Evolutionary conservation across 352 stramenopile genomes (phyloP).

Genomic region (Phytophthora cactorum): DNA sequence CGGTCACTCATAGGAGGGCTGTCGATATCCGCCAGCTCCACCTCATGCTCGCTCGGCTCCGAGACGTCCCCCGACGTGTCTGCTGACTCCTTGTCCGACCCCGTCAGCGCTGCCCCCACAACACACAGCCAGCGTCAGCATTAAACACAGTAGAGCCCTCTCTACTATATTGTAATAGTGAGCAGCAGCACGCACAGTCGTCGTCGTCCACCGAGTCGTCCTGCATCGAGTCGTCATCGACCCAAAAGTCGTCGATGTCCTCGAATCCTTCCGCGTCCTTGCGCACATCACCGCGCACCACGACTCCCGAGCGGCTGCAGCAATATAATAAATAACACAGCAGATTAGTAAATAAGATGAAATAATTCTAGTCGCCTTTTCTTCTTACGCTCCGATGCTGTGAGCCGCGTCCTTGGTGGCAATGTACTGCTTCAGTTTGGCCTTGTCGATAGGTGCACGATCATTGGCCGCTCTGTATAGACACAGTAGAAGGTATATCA

Average conservation of each 20-base stretch:
- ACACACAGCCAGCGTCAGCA: conserved; percentile 17
- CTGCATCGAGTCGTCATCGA: conserved; percentile 59
- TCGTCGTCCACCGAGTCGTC: conserved; percentile 44
- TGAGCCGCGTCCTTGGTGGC: conserved; percentile 42
- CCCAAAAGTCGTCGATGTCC: conserved; percentile 90
- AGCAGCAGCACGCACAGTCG: conserved; percentile 25
- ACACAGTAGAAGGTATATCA: background rate
- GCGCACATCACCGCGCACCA: conserved; percentile 70
- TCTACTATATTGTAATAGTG: background rate
- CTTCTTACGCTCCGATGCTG: conserved; percentile 35
- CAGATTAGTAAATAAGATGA: conserved; percentile 7
- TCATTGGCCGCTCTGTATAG: conserved; percentile 49
- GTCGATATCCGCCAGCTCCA: conserved; percentile 47
- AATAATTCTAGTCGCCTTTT: background rate
- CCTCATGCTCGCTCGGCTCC: conserved; percentile 52
- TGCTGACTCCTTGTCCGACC: conserved; percentile 49
- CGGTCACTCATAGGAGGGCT: conserved; percentile 39
- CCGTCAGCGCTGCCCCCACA: conserved; percentile 33
- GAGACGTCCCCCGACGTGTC: conserved; percentile 55
- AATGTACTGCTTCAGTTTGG: conserved; percentile 71
- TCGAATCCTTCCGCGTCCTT: conserved; percentile 85
- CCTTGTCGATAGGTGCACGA: conserved; percentile 49
- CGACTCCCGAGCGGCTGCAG: conserved; percentile 54
- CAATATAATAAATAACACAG: conserved; percentile 4
- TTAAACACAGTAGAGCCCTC: background rate